phyloP scores from a whole-genome alignment of 2,329 filamentous ascomycete genomes.

The Thermoascus crustaceus region DNA sequence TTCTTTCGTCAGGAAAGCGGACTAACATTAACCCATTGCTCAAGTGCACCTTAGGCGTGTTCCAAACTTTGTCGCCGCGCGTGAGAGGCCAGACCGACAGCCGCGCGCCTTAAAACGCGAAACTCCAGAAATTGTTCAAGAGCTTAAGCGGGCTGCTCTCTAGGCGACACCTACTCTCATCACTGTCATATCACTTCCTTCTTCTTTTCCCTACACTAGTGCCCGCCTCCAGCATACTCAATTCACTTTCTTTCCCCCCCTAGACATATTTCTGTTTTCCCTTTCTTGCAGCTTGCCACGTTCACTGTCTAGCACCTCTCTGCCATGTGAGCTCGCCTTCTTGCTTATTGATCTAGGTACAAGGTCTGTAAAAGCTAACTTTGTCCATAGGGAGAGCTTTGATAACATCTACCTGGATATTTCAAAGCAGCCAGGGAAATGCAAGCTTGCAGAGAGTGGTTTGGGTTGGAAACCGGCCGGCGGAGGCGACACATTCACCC shows the following conservation, averaged over 20 bases:
- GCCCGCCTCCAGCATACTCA: too few relatives aligned
- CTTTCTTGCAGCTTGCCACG: not conserved
- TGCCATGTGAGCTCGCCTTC: constrained; percentile 24
- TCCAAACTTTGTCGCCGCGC: constrained; percentile 2
- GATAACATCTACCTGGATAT: constrained; percentile 96
- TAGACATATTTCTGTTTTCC: not conserved
- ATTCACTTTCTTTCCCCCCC: too few relatives aligned
- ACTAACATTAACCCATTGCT: too few relatives aligned
- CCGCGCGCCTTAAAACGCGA: constrained; percentile 18
- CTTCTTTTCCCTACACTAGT: too few relatives aligned
- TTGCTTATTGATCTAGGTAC: constrained; percentile 1
- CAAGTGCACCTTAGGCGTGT: too few relatives aligned
- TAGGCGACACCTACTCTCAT: constrained; percentile 1
- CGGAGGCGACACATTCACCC: constrained; percentile 86
- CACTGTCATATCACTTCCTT: constrained; percentile 1
- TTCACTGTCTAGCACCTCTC: constrained; percentile 15
- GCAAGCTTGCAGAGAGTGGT: constrained; percentile 87
- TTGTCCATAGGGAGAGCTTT: constrained; percentile 67
- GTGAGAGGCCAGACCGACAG: constrained; percentile 5
- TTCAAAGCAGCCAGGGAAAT: constrained; percentile 85
- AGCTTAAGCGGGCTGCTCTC: constrained; percentile 4
- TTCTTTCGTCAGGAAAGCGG: too few relatives aligned
- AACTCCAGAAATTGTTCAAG: constrained; percentile 14
- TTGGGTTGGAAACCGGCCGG: constrained; percentile 89
- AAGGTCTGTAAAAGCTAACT: constrained; percentile 7